A percentile compares a stretch with the other conserved stretches of the same genome.
Conservation (phyloP, 2,329 filamentous ascomycete species). For the Thielaviopsis populi region DNA sequence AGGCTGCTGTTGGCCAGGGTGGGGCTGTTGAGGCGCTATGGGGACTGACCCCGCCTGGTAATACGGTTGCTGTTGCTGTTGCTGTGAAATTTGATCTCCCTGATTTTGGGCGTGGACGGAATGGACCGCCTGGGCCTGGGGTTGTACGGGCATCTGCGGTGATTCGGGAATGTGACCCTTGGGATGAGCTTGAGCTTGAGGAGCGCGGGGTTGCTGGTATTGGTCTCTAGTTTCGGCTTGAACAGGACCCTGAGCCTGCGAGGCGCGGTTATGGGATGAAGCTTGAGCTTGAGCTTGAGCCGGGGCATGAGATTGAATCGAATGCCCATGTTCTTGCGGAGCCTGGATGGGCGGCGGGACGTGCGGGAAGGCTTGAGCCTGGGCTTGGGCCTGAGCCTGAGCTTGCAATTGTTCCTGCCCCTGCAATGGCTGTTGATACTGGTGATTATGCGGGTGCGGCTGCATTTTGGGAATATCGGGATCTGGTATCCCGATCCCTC, state of each 20-base stretch:
- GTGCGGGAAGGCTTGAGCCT: background rate
- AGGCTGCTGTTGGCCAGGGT: conserved; percentile 8
- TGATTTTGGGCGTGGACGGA: conserved; percentile 5
- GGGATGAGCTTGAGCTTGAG: background rate
- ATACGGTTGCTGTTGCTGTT: background rate
- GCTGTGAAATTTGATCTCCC: background rate
- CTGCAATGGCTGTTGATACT: background rate
- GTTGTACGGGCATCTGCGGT: conserved; percentile 4
- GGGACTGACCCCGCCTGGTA: conserved; percentile 6
- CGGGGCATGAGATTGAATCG: background rate
- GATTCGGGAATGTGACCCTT: conserved; percentile 3
- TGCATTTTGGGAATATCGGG: conserved; percentile 6
- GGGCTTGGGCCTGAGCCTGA: background rate
- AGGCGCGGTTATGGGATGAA: conserved; percentile 1
- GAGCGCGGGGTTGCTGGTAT: background rate
- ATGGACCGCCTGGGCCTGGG: background rate
- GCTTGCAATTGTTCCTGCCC: background rate
- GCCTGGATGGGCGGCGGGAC: background rate
- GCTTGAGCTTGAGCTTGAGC: conserved; percentile 5
- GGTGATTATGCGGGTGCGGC: background rate
- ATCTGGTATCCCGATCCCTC: background rate
- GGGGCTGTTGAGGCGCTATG: conserved; percentile 8
- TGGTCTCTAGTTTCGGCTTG: conserved; percentile 6
- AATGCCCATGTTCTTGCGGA: background rate
- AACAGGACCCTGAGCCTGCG: background rate